Evolutionary conservation across 306 rosid species (phyloP).

Genomic region (Quercus mongolica): DNA sequence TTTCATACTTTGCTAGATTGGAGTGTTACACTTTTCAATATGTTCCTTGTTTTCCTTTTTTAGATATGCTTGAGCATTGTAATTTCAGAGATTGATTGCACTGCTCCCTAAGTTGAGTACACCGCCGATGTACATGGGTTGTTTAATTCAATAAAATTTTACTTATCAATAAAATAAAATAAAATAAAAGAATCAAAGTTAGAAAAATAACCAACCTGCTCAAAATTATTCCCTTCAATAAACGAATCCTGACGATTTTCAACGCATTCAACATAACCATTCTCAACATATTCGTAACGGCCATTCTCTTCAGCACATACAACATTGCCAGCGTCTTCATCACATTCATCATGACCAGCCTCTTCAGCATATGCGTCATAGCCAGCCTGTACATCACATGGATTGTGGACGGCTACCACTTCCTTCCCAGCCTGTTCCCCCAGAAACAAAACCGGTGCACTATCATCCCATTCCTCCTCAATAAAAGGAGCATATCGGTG

Average conservation of each 20-base stretch:
- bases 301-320: not conserved
- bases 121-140: too few relatives aligned
- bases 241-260: conserved; percentile 5
- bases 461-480: conserved; percentile 97
- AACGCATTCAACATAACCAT: not conserved
- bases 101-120: too few relatives aligned
- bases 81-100: too few relatives aligned
- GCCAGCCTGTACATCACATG: conserved; percentile 33
- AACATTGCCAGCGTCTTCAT: not conserved
- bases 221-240: conserved; percentile 21
- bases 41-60: too few relatives aligned
- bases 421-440: conserved; percentile 47
- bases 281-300: not conserved
- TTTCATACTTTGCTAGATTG: too few relatives aligned
- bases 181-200: not conserved
- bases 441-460: conserved; percentile 48
- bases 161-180: too few relatives aligned
- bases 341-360: not conserved
- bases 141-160: too few relatives aligned
- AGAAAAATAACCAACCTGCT: conserved; percentile 34
- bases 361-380: conserved; percentile 30
- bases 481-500: conserved; percentile 97
- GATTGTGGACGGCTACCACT: conserved; percentile 22
- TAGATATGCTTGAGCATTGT: too few relatives aligned
- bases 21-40: too few relatives aligned